Evolutionary conservation across 441 rosid genomes (phyloP).

Genomic region (Populus hybrid): DNA sequence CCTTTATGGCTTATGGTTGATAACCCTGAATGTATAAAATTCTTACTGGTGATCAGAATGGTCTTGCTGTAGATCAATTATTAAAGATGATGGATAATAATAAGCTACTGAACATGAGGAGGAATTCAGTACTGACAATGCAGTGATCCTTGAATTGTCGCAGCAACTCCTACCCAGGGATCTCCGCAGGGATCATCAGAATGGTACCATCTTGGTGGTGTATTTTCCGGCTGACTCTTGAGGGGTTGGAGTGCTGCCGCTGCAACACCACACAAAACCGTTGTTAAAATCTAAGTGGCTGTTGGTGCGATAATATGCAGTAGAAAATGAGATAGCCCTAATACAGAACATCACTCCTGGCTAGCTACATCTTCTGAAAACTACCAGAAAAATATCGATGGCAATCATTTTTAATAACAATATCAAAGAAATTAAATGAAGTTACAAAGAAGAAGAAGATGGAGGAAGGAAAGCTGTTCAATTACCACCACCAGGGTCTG

Average conservation of each 20-base stretch:
- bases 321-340: background rate
- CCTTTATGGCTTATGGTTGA: conserved; percentile 79
- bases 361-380: no score
- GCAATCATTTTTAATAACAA: no score
- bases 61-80: background rate
- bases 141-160: conserved; percentile 60
- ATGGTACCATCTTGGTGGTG: conserved; percentile 69
- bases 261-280: conserved; percentile 21
- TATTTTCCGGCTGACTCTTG: conserved; percentile 64
- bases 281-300: background rate
- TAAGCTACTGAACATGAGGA: background rate
- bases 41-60: background rate
- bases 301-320: background rate
- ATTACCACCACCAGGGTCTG: background rate
- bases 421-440: background rate
- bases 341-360: background rate
- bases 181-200: conserved; percentile 76
- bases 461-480: background rate
- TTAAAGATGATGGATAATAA: background rate
- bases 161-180: conserved; percentile 71
- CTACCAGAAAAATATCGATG: no score
- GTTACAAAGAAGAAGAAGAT: background rate
- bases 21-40: conserved; percentile 39
- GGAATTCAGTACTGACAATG: conserved; percentile 48
- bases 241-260: conserved; percentile 70